Percentiles rank a stretch among this genome's conserved stretches.
These are phyloP conservation scores for Yamadazyma nakazawae DNA, from an alignment of 805 yeast species.

Conservation along the genomic window DNA sequence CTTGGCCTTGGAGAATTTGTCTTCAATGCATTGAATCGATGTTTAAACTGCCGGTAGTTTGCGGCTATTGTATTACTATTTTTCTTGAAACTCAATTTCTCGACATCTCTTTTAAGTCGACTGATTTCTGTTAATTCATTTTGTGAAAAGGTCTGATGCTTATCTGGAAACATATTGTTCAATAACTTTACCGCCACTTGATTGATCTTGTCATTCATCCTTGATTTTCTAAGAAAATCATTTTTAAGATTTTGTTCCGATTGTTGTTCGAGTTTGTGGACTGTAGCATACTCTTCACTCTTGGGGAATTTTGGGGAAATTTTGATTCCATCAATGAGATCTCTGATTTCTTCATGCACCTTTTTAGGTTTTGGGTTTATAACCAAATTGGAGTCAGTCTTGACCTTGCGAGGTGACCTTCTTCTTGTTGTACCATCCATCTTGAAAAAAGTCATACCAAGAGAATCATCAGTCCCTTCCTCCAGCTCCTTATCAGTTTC, in stretches of 20 bases:
- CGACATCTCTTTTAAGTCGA: constrained; percentile 2
- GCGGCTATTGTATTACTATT: neutral
- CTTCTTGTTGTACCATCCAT: neutral
- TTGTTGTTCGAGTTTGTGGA: neutral
- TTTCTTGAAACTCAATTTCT: neutral
- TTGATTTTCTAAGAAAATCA: neutral
- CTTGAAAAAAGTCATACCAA: neutral
- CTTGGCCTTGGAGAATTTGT: neutral
- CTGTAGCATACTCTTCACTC: neutral
- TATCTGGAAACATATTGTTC: neutral
- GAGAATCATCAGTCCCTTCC: neutral
- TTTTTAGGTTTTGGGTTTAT: neutral
- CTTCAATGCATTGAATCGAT: neutral
- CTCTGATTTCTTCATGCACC: neutral
- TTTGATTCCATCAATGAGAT: neutral
- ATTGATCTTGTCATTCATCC: neutral
- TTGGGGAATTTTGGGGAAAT: neutral
- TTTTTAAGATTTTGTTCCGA: neutral
- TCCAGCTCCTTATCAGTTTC: no score
- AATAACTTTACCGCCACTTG: neutral
- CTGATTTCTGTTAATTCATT: constrained; percentile 3
- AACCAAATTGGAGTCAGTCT: neutral
- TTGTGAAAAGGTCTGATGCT: neutral
- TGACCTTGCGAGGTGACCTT: neutral
- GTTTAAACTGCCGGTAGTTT: neutral